These are phyloP conservation scores for Phytophthora sojae DNA, from an alignment of 352 stramenopile species.

Conservation along the genomic window DNA sequence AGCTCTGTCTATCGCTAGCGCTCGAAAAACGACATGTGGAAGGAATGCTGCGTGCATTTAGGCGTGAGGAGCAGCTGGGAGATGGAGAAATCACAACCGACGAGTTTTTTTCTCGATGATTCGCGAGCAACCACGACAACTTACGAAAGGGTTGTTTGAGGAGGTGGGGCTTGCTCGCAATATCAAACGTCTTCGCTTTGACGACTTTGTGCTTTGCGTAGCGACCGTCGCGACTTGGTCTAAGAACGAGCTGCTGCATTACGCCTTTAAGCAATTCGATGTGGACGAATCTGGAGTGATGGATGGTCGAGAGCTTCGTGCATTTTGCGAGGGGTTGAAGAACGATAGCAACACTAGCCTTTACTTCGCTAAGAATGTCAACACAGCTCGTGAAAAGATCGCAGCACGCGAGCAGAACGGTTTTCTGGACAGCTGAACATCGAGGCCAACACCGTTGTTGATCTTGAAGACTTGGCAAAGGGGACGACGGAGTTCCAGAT, in stretches of 20 bases:
- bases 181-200: slow-evolving; percentile 53
- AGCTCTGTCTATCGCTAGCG: slow-evolving; percentile 58
- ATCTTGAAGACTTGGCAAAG: slow-evolving; percentile 64
- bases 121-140: slow-evolving; percentile 59
- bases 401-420: slow-evolving; percentile 21
- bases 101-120: slow-evolving; percentile 66
- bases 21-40: slow-evolving; percentile 54
- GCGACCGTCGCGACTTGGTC: slow-evolving; percentile 59
- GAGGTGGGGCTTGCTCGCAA: slow-evolving; percentile 43
- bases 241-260: slow-evolving; percentile 62
- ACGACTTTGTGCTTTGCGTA: slow-evolving; percentile 70
- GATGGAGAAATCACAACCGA: slow-evolving; percentile 61
- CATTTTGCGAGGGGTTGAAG: slow-evolving; percentile 67
- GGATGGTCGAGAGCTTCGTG: slow-evolving; percentile 58
- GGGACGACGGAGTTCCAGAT: slow-evolving; percentile 62
- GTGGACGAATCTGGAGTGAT: slow-evolving; percentile 70
- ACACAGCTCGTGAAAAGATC: slow-evolving; percentile 63
- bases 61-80: slow-evolving; percentile 51
- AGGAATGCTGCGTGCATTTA: slow-evolving; percentile 47
- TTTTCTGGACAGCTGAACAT: background rate
- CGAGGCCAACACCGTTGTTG: slow-evolving; percentile 48
- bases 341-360: slow-evolving; percentile 52
- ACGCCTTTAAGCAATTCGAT: slow-evolving; percentile 77
- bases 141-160: slow-evolving; percentile 67
- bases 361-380: slow-evolving; percentile 75